Evolutionary conservation across 345 rosid species (phyloP), one percentile per base, ranked within the genome.

Genomic region (Salix suchowensis): DNA sequence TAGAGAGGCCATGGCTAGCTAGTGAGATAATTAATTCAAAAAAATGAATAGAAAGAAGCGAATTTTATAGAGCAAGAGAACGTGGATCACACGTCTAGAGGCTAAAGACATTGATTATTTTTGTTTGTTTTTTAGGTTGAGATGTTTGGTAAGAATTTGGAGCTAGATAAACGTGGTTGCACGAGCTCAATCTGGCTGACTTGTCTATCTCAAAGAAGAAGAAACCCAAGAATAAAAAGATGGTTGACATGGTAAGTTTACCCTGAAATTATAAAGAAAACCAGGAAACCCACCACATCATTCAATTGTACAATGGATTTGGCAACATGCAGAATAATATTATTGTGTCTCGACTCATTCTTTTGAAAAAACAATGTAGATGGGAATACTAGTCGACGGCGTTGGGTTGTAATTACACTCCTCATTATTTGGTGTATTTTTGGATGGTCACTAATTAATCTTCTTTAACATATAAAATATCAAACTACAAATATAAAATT

Each of bases 141-240:
- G 62, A 7, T 21, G 5, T 14, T 14, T 28, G 69, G 54, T 50
- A 18, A 62, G 55, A 65, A 3, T 19, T 21, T 23, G 16, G 30
- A 15, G 19, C n/a, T 64, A 16, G 42, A 39, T 18, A 50, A 70
- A 70, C 72, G 81, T 78, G 81, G 66, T 68, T 58, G 74, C 81
- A 78, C 74, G 74, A 73, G 76, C 76, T 78, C 18, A 16, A 18
- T 34, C 54, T 71, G 19, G 65, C 48, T 32, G 62, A 77, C 75
- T 70, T 26, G 61, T 58, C 0, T 23, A 3, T n/a, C 28, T 12
- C 28, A 9, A 58, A n/a, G 28, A 58, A 3, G 5, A n/a, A 58
- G 23, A 9, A 9, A 55, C 4, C 23, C 60, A 2, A 7, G 23
- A 2, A 8, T 2, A 21, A 54, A 55, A 55, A 55, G 10, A 8